phyloP scores from a whole-genome alignment of 495 filamentous ascomycete genomes.

The Pseudevernia furfuracea region DNA sequence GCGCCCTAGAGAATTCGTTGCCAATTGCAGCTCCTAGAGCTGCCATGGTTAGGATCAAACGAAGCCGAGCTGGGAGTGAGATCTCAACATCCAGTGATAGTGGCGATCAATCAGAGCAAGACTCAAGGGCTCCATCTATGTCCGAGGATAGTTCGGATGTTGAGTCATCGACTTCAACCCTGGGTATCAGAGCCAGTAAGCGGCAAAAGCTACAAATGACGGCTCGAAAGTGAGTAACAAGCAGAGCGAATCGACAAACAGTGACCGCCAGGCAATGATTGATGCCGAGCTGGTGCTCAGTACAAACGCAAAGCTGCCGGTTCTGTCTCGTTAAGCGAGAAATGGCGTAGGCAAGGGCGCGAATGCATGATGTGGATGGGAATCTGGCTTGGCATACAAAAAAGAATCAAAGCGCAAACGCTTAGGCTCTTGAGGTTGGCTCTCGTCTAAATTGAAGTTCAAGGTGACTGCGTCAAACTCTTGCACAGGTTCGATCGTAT shows the following conservation, averaged over 20 bases:
- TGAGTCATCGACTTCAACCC: neutral
- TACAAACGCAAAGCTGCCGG: neutral
- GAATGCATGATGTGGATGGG: conserved; percentile 40
- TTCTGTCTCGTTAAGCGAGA: neutral
- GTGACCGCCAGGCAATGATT: conserved; percentile 15
- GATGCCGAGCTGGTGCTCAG: neutral
- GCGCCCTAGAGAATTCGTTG: neutral
- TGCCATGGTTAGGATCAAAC: neutral
- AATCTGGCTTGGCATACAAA: conserved; percentile 51
- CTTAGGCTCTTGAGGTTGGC: conserved; percentile 42
- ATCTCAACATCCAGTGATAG: neutral
- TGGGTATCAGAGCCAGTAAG: neutral
- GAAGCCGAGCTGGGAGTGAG: neutral
- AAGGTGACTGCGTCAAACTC: neutral
- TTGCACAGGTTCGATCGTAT: neutral
- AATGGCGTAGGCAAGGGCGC: neutral
- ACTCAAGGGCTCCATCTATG: conserved; percentile 4
- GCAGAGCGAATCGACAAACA: conserved; percentile 14
- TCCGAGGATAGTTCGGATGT: neutral
- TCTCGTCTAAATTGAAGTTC: neutral
- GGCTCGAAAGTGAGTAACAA: neutral
- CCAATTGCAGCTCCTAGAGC: neutral
- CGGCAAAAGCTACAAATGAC: neutral
- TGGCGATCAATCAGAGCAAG: conserved; percentile 1
- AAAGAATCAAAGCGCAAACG: conserved; percentile 46